These are phyloP conservation scores for Mucuna pruriens DNA, from an alignment of 306 rosid species.

Conservation along the genomic window DNA sequence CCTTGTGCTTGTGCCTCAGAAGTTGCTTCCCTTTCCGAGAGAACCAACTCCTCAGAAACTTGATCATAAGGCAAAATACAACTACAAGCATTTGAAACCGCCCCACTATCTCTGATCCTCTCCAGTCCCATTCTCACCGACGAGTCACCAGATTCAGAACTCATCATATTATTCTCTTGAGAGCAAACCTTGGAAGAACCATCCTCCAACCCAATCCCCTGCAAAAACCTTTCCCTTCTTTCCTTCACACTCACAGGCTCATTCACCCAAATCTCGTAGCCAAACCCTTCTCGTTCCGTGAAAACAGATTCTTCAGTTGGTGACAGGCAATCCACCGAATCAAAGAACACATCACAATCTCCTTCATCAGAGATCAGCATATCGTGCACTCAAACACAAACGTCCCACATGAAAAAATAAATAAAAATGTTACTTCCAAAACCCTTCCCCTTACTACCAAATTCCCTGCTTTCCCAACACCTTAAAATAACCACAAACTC, in stretches of 20 bases:
- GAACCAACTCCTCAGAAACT: slow-evolving; percentile 33
- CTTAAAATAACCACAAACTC: slow-evolving; percentile 44
- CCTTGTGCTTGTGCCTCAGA: slow-evolving; percentile 34
- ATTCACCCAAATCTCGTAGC: slow-evolving; percentile 69
- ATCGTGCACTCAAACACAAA: slow-evolving; percentile 51
- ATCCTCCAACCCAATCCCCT: slow-evolving; percentile 59
- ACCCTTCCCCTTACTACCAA: slow-evolving; percentile 30
- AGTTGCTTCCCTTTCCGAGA: slow-evolving; percentile 23
- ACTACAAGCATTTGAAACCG: slow-evolving; percentile 45
- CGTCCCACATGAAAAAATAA: slow-evolving; percentile 63
- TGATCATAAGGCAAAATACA: slow-evolving; percentile 24
- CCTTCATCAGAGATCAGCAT: slow-evolving; percentile 75
- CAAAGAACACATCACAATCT: slow-evolving; percentile 73
- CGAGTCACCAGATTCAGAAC: slow-evolving; percentile 33
- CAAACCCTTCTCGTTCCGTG: slow-evolving; percentile 41
- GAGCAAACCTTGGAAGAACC: slow-evolving; percentile 39
- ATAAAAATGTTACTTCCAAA: slow-evolving; percentile 35
- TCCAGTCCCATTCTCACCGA: slow-evolving; percentile 37
- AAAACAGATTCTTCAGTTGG: slow-evolving; percentile 50
- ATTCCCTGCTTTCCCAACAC: slow-evolving; percentile 4
- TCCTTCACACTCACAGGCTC: slow-evolving; percentile 79
- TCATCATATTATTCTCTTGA: slow-evolving; percentile 31
- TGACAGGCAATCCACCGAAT: slow-evolving; percentile 66
- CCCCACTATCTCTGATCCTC: slow-evolving; percentile 57
- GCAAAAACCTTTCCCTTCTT: slow-evolving; percentile 67